A percentile compares a stretch with the other conserved stretches of the same genome.
Conservation (phyloP, 257 asterid genomes). For the Nicotiana paniculata region DNA sequence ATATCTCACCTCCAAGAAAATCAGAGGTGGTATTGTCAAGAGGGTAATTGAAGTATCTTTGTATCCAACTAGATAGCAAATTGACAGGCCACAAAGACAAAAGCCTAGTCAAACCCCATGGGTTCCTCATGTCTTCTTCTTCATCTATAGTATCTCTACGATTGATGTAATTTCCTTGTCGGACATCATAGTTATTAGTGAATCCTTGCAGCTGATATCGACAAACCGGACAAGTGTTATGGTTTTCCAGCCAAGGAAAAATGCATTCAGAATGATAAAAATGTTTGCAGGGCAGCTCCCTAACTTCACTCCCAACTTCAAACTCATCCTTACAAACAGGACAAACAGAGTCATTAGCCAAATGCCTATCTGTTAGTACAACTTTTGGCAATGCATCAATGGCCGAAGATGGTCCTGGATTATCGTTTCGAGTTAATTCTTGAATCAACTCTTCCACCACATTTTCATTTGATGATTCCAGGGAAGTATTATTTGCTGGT, state of each 20-base stretch:
- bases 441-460: conserved; percentile 22
- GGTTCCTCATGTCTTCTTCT: conserved; percentile 16
- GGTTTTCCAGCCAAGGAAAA: conserved; percentile 61
- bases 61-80: conserved; percentile 38
- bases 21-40: conserved; percentile 25
- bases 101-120: conserved; percentile 42
- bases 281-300: conserved; percentile 75
- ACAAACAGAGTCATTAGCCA: conserved; percentile 39
- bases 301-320: conserved; percentile 44
- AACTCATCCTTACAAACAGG: conserved; percentile 84
- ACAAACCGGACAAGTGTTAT: conserved; percentile 80
- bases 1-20: conserved; percentile 33
- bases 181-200: conserved; percentile 3
- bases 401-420: conserved; percentile 32
- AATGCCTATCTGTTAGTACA: conserved; percentile 28
- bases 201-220: conserved; percentile 45
- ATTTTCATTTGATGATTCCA: neutral
- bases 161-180: neutral
- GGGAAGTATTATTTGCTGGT: neutral
- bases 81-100: conserved; percentile 53
- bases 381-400: conserved; percentile 39
- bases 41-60: conserved; percentile 27
- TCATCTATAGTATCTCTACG: conserved; percentile 8
- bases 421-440: conserved; percentile 31
- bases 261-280: conserved; percentile 68